Evolutionary conservation across 345 rosid genomes (phyloP), one percentile per base, ranked within the genome.

Genomic region (Gossypium australe): DNA sequence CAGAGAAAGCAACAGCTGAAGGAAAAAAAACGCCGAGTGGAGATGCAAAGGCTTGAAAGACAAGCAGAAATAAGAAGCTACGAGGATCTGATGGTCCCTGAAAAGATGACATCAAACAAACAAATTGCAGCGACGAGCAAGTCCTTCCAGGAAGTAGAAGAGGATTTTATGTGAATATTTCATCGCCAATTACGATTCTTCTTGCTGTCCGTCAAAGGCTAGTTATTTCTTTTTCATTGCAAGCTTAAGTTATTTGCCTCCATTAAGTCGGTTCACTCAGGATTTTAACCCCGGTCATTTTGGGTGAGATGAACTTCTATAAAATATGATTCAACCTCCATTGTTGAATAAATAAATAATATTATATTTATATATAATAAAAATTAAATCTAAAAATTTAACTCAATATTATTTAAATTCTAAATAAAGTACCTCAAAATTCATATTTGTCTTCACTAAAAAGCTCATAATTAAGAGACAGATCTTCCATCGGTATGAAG

Each of bases 131-230:
- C 93, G 29, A 85, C 84, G 80, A 88, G 60, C 88, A 92, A 93
- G 85, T 89, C 97, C n/a, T 65, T 94, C 81, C 97, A 93, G 87
- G 98, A 93, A 82, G 81, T 94, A 20, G 98, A 94, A 86, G 98
- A 91, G 6, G 98, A 94, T 82, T 94, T 94, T 62, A 94, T 94
- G 98, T 94, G 83, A 73, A 45, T 25, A 29, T 44, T 51, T 1
- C 20, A 76, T 51, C 47, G 51, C 70, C 66, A 29, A 13, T 57
- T 67, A 66, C 78, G 78, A 67, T 69, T 75, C 48, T 24, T 51
- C 16, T 67, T 77, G 66, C 24, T 82, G 71, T 72, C 79, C 67
- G 55, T 60, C 41, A 24, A 80, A 75, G 79, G 74, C 38, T 4
- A 56, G 67, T 58, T 66, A 45, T 47, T 64, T 34, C 41, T 34